Base-by-base conservation (phyloP, 2,329 filamentous ascomycete genomes). In the Ascochyta koolunga region DNA sequence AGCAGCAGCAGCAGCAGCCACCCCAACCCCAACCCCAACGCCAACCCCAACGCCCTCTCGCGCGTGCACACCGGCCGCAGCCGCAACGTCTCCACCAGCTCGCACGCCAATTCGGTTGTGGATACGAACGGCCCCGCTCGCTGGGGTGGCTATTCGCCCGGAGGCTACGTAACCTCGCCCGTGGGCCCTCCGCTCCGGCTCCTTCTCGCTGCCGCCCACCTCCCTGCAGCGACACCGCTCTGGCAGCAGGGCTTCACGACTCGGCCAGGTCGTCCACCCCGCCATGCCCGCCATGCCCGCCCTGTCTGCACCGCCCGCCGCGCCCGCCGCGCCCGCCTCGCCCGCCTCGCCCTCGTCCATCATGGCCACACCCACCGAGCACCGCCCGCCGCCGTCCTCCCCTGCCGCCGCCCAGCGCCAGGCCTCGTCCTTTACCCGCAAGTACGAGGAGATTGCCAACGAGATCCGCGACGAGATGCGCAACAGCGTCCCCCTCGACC, bases 61-160 rank as follows among this genome's bases (percentile, higher is more conserved):
- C 64, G 62, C 24, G 60, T 61, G 25, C 54, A 64, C 42, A 65
- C 61, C 42, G 64, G 62, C 48, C 64, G 75, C 29, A 77, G 75
- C 54, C 75, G 76, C 54, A 75, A 76, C 40, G 61, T 75, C 21
- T 78, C 76, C 18, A 74, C 69, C 53, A 76, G 75, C 66, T 78
- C 76, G 6, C 77, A 76, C 54, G 65, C 74, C 16, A 81, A 78
- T 60, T 89, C 88, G n/a, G 89, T 90, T 56, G 80, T 90, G 45
- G 87, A 89, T 49, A 82, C 86, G 31, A 90, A 90, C 69, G 85
- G 75, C 58, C 80, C 83, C 27, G 88, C 88, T 11, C 81, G 88
- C 42, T 82, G 84, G 69, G 87, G 88, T 24, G 88, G 87, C 25
- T 90, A 89, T 73, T 89, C 87, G 21, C 87, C 88, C 1, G 84